Evolutionary conservation across 192 early-diverging fungal species (phyloP), one percentile per base, ranked within the genome.

Genomic region (Dispira parvispora): DNA sequence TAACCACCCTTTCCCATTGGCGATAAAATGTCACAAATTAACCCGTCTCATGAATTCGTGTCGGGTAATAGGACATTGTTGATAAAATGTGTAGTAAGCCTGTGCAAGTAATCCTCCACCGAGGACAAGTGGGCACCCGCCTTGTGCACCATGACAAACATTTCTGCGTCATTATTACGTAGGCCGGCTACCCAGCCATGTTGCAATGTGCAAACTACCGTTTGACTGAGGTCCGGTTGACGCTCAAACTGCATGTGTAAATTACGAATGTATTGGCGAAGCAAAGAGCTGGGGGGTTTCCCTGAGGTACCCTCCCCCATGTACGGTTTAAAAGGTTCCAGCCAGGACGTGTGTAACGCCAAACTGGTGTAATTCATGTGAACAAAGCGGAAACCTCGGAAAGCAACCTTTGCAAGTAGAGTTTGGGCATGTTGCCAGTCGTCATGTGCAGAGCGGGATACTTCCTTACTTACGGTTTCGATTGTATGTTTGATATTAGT

Each of bases 311-410:
- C n/a, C 49, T 8, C 8, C 3, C 13, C n/a, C 54, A 23, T 20
- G 54, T 20, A 27, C 26, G 21, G 21, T 13, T 27, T 26, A 23
- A 56, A 56, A 20, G 54, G n/a, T 20, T 26, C 12, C 14, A 26
- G 5, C 54, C 54, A 56, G 54, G 54, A 56, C 20, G 54, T 27
- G 54, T 56, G 54, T 10, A 56, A 27, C 13, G 54, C 54, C 21
- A 56, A 20, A 27, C 27, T 56, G 21, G 27, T 13, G 54, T 56
- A 56, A 27, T 56, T 56, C n/a, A 56, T 16, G 54, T 56, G 54
- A 6, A 56, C 54, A 27, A 23, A 56, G 12, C 25, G 54, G 25
- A 56, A 56, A 3, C 54, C 54, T 27, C 25, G 1, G 21, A 56
- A 27, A 20, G 21, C 14, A 5, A 26, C 21, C 21, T 27, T 27